phyloP scores from a whole-genome alignment of 208 protist species.

The Leishmania guyanensis region DNA sequence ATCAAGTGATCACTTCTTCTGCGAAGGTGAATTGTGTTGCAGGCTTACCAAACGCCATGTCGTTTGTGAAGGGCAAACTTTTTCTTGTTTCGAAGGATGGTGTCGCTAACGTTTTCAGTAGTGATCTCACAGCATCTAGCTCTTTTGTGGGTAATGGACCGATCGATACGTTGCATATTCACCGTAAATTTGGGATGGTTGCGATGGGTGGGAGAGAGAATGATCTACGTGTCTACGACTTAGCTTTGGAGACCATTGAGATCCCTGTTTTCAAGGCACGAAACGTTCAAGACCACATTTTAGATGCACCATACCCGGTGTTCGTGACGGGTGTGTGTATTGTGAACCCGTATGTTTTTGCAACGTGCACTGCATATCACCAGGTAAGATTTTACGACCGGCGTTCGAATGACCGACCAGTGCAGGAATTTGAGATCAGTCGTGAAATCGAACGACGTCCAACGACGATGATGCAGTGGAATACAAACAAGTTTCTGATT shows the following conservation, averaged over 20 bases:
- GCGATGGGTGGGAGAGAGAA: constrained; percentile 77
- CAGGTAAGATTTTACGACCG: constrained; percentile 87
- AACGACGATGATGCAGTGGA: constrained; percentile 83
- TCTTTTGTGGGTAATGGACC: constrained; percentile 49
- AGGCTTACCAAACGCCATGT: constrained; percentile 58
- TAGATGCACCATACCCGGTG: constrained; percentile 75
- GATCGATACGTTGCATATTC: constrained; percentile 75
- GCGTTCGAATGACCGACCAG: constrained; percentile 64
- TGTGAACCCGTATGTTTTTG: constrained; percentile 83
- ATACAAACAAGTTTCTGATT: constrained; percentile 87
- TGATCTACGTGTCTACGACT: constrained; percentile 72
- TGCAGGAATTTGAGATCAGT: constrained; percentile 84
- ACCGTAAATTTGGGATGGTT: constrained; percentile 78
- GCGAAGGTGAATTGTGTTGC: constrained; percentile 44
- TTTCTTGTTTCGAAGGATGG: constrained; percentile 53
- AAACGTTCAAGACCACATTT: constrained; percentile 74
- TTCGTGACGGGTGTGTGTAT: constrained; percentile 75
- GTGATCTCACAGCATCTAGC: constrained; percentile 25
- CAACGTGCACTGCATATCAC: constrained; percentile 74
- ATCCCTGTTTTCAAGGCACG: constrained; percentile 60
- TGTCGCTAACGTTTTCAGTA: constrained; percentile 42
- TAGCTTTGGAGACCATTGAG: constrained; percentile 42
- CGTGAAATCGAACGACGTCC: constrained; percentile 80
- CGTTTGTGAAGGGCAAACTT: constrained; percentile 64
- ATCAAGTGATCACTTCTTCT: constrained; percentile 34